Base-by-base conservation (phyloP, 2,329 filamentous ascomycete species). In the Hymenoscyphus fraxineus region DNA sequence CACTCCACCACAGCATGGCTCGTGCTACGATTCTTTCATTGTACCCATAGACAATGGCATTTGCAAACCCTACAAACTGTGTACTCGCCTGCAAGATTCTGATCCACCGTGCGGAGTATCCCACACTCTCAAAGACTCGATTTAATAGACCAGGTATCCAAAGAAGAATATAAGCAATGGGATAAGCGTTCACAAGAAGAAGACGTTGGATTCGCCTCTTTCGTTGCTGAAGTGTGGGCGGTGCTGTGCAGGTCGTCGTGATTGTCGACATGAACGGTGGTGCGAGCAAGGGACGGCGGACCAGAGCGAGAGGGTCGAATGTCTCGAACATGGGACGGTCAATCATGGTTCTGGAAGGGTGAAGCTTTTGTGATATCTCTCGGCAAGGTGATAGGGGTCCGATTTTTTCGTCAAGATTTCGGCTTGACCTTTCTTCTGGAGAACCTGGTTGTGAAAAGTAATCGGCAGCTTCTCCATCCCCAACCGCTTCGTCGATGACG, bases 131-230 rank as follows among this genome's bases (percentile, higher is more conserved):
- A 44, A 44, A 44, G 15, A 75, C 60, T 35, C 75, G 72, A 68
- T 78, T 79, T 41, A 69, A 64, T 61, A 79, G 73, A 6, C 77
- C 77, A 0, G 77, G 77, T 6, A 78, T 71, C 76, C 75, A 78
- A n/a, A 78, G 72, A 5, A 78, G 58, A 55, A 78, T 73, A 68
- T 77, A 78, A 44, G 72, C 72, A 56, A 77, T 73, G 0, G 77
- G 77, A 59, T 78, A 78, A 1, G 74, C 77, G 61, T 78, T 77
- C 59, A 78, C 68, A 7, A 78, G 66, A 22, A 78, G 70, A 66
- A 78, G 74, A 58, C 73, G 73, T 58, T 67, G 63, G 10, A 68
- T 64, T 13, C 59, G 44, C 19, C 15, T 44, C 51, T 67, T 65
- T 22, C 58, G 55, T 35, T 32, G 55, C 27, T 44, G 41, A 9